phyloP scores from a whole-genome alignment of 2,329 filamentous ascomycete genomes.

The Lecanicillium sp. region DNA sequence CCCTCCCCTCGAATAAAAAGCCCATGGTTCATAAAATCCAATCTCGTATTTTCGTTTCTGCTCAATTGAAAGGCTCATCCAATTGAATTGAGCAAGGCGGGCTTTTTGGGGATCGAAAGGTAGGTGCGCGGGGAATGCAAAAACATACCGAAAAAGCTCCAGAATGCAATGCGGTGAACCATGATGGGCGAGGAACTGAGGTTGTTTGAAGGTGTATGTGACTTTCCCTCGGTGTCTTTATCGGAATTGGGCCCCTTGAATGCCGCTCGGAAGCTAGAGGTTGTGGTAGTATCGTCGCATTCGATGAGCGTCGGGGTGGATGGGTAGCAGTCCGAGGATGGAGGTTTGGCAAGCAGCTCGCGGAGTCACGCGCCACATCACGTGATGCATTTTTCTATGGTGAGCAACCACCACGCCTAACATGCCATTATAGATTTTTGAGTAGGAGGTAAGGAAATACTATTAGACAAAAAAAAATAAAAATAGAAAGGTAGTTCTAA shows the following conservation, averaged over 20 bases:
- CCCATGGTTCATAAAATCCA: too few species aligned
- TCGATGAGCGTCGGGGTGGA: slow-evolving; percentile 12
- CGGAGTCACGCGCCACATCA: slow-evolving; percentile 8
- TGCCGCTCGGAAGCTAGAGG: slow-evolving; percentile 12
- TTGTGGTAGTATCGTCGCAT: slow-evolving; percentile 15
- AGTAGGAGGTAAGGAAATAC: too few species aligned
- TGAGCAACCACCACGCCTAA: too few species aligned
- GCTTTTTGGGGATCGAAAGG: slow-evolving; percentile 1
- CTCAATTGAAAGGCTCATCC: neutral
- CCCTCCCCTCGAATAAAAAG: too few species aligned
- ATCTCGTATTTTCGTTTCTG: too few species aligned
- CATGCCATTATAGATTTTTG: too few species aligned
- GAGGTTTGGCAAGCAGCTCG: slow-evolving; percentile 11
- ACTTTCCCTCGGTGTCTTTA: slow-evolving; percentile 5
- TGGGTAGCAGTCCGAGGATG: slow-evolving; percentile 17
- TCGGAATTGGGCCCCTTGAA: neutral
- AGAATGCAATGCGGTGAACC: slow-evolving; percentile 67
- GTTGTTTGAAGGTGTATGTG: slow-evolving; percentile 12
- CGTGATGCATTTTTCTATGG: neutral
- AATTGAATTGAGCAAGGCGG: neutral
- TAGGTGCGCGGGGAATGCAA: slow-evolving; percentile 5
- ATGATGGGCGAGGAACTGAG: slow-evolving; percentile 32
- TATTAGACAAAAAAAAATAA: too few species aligned
- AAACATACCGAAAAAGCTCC: slow-evolving; percentile 88
- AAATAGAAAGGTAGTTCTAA: too few species aligned